Base-by-base conservation (phyloP, 1,284 basidiomycete genomes). In the Trametes sp. region DNA sequence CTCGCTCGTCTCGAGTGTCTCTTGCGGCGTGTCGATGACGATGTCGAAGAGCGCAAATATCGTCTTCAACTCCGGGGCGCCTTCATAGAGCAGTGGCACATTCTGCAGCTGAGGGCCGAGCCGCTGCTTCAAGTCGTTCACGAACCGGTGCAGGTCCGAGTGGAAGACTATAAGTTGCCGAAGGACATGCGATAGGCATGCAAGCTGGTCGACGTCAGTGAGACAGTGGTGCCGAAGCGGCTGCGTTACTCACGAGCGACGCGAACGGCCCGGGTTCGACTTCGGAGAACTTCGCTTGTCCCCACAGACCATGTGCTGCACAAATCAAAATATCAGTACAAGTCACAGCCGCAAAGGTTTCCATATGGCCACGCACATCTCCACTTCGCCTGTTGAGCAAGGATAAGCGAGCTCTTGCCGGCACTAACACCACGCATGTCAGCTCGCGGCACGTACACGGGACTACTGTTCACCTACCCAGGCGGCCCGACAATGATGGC, bases 141-240 rank as follows among this genome's bases (percentile, higher is more conserved):
- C 86, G 68, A 90, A 90, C n/a, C 84, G 83, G 68, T 87, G 83
- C 2, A 89, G 78, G 67, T 90, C 88, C 29, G 84, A 87, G 65
- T 86, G 86, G 67, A 88, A 90, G 44, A 87, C 86, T 82, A 88
- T 89, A 21, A 91, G 76, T 69, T 91, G 89, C 3, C 88, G 80
- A 23, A 91, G 80, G 44, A 89, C 87, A 23, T 87, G 86, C 6
- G 88, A 89, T 6, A 91, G 75, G 69, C 88, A 89, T 5, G 84
- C 80, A 31, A 90, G 77, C 87, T 89, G 64, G 24, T 14, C 31
- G 21, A 4, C 26, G 57, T 31, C 44, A 48, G 63, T 49, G 48
- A 2, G 41, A 59, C 16, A 45, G 21, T 48, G 58, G 33, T 1
- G 8, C 14, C n/a, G 4, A 8, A 14, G 14, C 45, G 14, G 24